These are phyloP conservation scores for Didymosphaeria variabile DNA, from an alignment of 2,329 filamentous ascomycete genomes.

Conservation along the genomic window DNA sequence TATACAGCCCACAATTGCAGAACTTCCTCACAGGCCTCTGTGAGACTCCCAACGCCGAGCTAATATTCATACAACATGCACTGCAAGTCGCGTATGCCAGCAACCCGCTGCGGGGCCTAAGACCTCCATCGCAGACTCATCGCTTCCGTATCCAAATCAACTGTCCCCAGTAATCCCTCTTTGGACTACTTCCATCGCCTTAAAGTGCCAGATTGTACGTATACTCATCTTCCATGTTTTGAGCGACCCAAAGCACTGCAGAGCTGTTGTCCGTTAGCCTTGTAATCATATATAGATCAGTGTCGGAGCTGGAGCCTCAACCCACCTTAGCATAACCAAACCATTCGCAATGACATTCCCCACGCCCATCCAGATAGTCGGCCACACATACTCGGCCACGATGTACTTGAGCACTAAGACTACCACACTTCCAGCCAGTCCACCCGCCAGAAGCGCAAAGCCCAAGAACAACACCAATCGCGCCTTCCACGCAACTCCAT, in stretches of 20 bases:
- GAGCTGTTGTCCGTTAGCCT: conserved; percentile 57
- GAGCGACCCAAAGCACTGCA: conserved; percentile 72
- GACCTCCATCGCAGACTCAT: conserved; percentile 9
- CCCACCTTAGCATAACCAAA: conserved; percentile 72
- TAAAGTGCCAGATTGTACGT: conserved; percentile 73
- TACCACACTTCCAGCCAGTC: conserved; percentile 71
- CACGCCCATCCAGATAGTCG: conserved; percentile 72
- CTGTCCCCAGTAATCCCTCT: conserved; percentile 2
- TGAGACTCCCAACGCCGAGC: conserved; percentile 20
- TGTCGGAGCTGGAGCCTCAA: conserved; percentile 16
- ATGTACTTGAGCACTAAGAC: conserved; percentile 75
- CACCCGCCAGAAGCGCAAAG: conserved; percentile 74
- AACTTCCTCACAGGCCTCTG: conserved; percentile 5
- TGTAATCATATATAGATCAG: background rate
- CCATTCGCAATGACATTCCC: conserved; percentile 72
- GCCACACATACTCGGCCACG: conserved; percentile 66
- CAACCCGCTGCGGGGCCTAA: background rate
- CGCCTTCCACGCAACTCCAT: conserved; percentile 75
- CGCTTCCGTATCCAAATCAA: background rate
- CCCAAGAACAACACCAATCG: conserved; percentile 73
- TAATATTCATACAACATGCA: conserved; percentile 24
- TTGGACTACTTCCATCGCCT: background rate
- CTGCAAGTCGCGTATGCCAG: conserved; percentile 10
- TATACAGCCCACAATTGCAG: background rate
- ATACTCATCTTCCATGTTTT: conserved; percentile 78